Conservation (phyloP, 1,139 yeast species). For the Suhomyces yuchorum region DNA sequence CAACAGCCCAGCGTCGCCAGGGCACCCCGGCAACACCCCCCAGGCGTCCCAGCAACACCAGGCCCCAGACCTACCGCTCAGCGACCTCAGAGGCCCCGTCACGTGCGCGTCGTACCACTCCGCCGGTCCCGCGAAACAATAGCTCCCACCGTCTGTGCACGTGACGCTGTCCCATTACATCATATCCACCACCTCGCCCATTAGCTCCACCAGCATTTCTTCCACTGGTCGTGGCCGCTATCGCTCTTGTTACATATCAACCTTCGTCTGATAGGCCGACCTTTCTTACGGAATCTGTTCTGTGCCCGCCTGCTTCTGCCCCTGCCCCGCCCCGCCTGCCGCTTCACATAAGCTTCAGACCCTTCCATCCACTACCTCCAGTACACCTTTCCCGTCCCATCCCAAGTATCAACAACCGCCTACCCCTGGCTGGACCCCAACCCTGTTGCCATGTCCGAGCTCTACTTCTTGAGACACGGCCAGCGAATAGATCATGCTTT, state of each 20-base stretch:
- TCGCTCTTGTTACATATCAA: not conserved
- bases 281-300: not conserved
- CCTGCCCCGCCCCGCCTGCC: too few relatives aligned
- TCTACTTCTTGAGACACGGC: slow-evolving; percentile 51
- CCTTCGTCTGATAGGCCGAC: not conserved
- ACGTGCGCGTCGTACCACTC: not conserved
- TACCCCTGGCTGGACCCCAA: not conserved
- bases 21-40: not conserved
- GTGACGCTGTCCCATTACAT: not conserved
- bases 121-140: slow-evolving; percentile 1
- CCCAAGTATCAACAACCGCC: not conserved
- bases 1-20: not conserved
- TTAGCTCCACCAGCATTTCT: not conserved
- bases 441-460: slow-evolving; percentile 33
- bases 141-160: not conserved
- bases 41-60: not conserved
- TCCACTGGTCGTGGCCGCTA: not conserved
- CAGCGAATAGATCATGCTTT: slow-evolving; percentile 46
- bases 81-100: too few relatives aligned
- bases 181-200: not conserved
- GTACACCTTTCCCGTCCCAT: not conserved
- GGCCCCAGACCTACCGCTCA: too few relatives aligned
- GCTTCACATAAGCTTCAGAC: too few relatives aligned
- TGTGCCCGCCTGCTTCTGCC: too few relatives aligned
- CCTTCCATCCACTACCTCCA: too few relatives aligned